Evolutionary conservation across 2,329 filamentous ascomycete species (phyloP).

Genomic region (Camptophora hylomeconis): DNA sequence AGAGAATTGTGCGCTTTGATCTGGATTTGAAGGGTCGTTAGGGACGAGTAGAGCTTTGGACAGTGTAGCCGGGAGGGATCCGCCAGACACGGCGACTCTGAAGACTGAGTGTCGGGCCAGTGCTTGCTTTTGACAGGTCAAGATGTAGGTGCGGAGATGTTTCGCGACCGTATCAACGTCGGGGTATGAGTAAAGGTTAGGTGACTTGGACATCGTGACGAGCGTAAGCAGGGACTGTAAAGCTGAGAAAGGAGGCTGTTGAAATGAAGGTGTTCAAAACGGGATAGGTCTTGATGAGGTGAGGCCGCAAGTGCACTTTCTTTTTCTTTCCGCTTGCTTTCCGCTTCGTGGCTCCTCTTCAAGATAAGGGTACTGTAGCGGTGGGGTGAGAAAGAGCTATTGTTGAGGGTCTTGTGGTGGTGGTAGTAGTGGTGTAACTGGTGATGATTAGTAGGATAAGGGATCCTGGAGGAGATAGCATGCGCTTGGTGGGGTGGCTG

Average conservation of each 20-base stretch:
- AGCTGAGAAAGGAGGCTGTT: background rate
- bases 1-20: constrained; percentile 60
- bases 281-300: too few species aligned
- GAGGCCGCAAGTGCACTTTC: too few species aligned
- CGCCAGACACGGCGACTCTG: constrained; percentile 86
- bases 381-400: background rate
- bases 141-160: constrained; percentile 68
- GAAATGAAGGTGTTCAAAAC: background rate
- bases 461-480: too few species aligned
- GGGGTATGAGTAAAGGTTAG: constrained; percentile 68
- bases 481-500: too few species aligned
- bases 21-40: constrained; percentile 30
- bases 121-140: constrained; percentile 68
- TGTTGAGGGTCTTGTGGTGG: background rate
- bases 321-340: too few species aligned
- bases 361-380: background rate
- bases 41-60: constrained; percentile 62
- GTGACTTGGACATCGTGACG: constrained; percentile 26
- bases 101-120: constrained; percentile 70
- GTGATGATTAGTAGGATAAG: too few species aligned
- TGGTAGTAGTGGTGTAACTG: too few species aligned
- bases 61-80: constrained; percentile 79
- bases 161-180: constrained; percentile 56
- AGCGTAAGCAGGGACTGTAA: constrained; percentile 1
- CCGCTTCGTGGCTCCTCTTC: background rate